Base-by-base conservation (phyloP, 2,329 filamentous ascomycete species). In the Colletotrichum eremochloae region DNA sequence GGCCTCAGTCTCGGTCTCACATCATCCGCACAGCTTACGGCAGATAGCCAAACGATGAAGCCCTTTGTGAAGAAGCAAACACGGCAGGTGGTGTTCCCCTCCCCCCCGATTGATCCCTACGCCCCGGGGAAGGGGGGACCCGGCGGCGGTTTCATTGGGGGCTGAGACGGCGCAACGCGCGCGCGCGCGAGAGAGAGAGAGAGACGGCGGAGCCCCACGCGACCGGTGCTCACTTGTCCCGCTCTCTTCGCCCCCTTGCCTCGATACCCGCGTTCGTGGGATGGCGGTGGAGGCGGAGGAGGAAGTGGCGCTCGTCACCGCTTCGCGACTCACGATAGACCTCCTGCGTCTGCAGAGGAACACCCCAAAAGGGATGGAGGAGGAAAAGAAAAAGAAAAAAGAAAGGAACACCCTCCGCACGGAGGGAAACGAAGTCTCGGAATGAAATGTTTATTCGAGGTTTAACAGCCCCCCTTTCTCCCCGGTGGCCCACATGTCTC, bases 291-390 rank as follows among this genome's bases (percentile, higher is more conserved):
- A n/a, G 44, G 44, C 42, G 42, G 12, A 2, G 18, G 6, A n/a
- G 18, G 44, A 20, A 7, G 48, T 31, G 46, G 68, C 46, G 12
- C 18, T 62, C 63, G 68, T 71, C 64, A 71, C 68, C 68, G 68
- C 68, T 68, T 12, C 57, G 50, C 50, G 68, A 63, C 57, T 68
- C 68, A 57, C n/a, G n/a, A 38, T 7, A 48, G 5, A n/a, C 44
- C 33, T 42, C 9, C 18, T 31, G 29, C 46, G n/a, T 40, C n/a
- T 31, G 7, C 33, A 38, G 40, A 42, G 18, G 9, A 46, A 11
- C n/a, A 20, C 4, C 5, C 36, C 15, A 15, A 46, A 46, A 46
- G 42, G 42, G 42, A 46, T 46, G 42, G 18, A 9, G 7, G 18
- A 20, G 9, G 18, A 15, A 46, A 20, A 46, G 5, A n/a, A 11